Percentiles rank a stretch among this genome's conserved stretches.
phyloP scores from a whole-genome alignment of 768 basidiomycete species.

The Ramaria sp. region DNA sequence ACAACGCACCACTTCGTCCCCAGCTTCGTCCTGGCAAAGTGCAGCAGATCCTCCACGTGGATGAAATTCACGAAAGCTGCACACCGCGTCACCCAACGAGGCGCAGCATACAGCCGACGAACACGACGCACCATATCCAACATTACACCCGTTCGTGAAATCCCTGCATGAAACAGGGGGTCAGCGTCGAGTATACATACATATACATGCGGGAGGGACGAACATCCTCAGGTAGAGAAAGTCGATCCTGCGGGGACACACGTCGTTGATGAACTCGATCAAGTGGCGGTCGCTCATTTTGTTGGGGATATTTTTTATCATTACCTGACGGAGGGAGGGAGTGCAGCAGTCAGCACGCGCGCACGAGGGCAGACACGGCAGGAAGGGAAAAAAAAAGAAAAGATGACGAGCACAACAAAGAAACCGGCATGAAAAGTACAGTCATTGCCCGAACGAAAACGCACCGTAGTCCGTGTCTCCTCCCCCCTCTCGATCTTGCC shows the following conservation, averaged over 20 bases:
- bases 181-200: too few species aligned
- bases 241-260: slow-evolving; percentile 70
- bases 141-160: slow-evolving; percentile 19
- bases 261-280: slow-evolving; percentile 53
- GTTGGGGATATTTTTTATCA: slow-evolving; percentile 91
- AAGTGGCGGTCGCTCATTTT: slow-evolving; percentile 77
- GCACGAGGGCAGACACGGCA: too few species aligned
- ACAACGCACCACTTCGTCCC: slow-evolving; percentile 77
- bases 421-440: too few species aligned
- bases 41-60: slow-evolving; percentile 60
- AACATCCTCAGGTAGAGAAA: slow-evolving; percentile 86
- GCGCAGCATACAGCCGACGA: slow-evolving; percentile 5
- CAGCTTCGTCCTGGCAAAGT: slow-evolving; percentile 61
- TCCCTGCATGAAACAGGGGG: background rate
- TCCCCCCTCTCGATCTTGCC: slow-evolving; percentile 62
- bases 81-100: slow-evolving; percentile 28
- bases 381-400: background rate
- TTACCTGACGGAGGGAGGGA: slow-evolving; percentile 39
- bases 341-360: too few species aligned
- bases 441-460: too few species aligned
- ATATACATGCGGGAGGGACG: slow-evolving; percentile 29
- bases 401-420: too few species aligned
- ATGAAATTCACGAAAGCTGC: slow-evolving; percentile 91
- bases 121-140: slow-evolving; percentile 16
- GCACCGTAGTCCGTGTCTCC: slow-evolving; percentile 52